A percentile compares a stretch with the other conserved stretches of the same genome.
Conservation (phyloP, 371 early-diverging fungal genomes). For the Synchytrium microbalum region DNA sequence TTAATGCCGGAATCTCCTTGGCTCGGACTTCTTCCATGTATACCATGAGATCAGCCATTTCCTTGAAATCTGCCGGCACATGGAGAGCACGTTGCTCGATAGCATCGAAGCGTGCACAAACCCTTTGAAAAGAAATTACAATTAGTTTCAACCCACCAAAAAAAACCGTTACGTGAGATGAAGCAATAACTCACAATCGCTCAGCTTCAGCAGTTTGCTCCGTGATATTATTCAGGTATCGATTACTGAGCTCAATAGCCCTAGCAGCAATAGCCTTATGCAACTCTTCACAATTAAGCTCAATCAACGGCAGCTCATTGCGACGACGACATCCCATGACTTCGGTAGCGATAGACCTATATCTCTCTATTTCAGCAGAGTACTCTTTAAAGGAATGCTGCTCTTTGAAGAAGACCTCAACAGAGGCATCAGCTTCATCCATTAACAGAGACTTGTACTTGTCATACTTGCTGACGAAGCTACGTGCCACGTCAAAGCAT, state of each 20-base stretch:
- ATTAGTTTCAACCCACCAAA: background rate
- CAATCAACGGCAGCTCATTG: conserved; percentile 41
- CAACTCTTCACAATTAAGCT: conserved; percentile 40
- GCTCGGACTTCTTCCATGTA: conserved; percentile 39
- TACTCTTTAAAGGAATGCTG: conserved; percentile 44
- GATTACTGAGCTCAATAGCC: conserved; percentile 32
- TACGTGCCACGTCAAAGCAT: conserved; percentile 34
- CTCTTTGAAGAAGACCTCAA: conserved; percentile 29
- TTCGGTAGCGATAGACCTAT: conserved; percentile 24
- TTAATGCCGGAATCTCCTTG: conserved; percentile 37
- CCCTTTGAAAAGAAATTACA: conserved; percentile 14
- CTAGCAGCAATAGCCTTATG: conserved; percentile 31
- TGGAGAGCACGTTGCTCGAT: conserved; percentile 39
- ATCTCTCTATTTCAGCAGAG: conserved; percentile 41
- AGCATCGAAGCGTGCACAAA: conserved; percentile 41
- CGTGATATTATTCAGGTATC: conserved; percentile 35
- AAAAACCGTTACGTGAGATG: background rate
- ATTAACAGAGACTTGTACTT: conserved; percentile 26
- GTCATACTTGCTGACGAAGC: conserved; percentile 31
- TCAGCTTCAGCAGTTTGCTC: conserved; percentile 35
- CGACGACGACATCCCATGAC: conserved; percentile 26
- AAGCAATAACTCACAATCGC: conserved; percentile 17
- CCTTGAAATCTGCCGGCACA: conserved; percentile 48
- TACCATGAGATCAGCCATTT: conserved; percentile 51
- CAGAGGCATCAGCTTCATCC: conserved; percentile 15